A percentile compares a stretch with the other conserved stretches of the same genome.
phyloP scores from a whole-genome alignment of 805 yeast species.

The Scheffersomyces coipomensis region DNA sequence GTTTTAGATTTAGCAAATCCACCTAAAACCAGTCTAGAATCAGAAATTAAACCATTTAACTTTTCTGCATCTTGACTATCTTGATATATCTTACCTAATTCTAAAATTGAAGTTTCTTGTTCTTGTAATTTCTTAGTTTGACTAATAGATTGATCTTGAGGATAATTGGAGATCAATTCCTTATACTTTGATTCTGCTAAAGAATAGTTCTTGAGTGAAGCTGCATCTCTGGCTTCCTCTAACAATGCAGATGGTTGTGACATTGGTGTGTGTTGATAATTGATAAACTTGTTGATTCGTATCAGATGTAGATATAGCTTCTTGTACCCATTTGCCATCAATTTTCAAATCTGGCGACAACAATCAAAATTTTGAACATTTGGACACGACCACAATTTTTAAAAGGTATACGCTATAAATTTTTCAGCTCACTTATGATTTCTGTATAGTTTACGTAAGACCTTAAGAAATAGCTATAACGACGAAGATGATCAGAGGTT shows the following conservation, averaged over 20 bases:
- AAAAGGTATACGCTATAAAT: not conserved
- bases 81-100: slow-evolving; percentile 72
- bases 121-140: slow-evolving; percentile 31
- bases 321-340: slow-evolving; percentile 1
- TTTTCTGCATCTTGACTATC: slow-evolving; percentile 45
- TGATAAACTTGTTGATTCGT: no score
- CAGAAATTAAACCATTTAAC: slow-evolving; percentile 60
- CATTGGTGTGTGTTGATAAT: slow-evolving; percentile 9
- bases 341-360: slow-evolving; percentile 1
- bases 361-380: not conserved
- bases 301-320: no score
- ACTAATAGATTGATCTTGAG: slow-evolving; percentile 6
- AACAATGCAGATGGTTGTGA: slow-evolving; percentile 28
- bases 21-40: slow-evolving; percentile 69
- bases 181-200: slow-evolving; percentile 63
- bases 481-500: no score
- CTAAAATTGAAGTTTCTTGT: slow-evolving; percentile 68
- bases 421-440: not conserved
- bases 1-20: slow-evolving; percentile 90
- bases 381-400: not conserved
- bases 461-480: no score
- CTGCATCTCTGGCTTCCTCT: slow-evolving; percentile 63
- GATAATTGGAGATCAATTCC: slow-evolving; percentile 38
- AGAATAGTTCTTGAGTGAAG: slow-evolving; percentile 43
- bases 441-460: no score